phyloP scores from a whole-genome alignment of 192 early-diverging fungal species.

The Oehlia diaphana region DNA sequence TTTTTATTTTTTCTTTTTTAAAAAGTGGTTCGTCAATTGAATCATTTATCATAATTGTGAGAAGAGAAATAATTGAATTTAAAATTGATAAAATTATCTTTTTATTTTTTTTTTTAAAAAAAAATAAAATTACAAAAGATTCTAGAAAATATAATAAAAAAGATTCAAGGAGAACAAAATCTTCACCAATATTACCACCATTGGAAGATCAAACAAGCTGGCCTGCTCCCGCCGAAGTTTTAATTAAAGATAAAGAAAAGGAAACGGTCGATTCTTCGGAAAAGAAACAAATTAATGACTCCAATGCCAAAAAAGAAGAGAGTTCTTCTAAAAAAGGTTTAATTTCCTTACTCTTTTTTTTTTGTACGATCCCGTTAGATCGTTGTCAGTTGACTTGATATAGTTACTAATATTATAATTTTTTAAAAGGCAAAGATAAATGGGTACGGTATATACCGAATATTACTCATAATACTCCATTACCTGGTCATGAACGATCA shows the following conservation, averaged over 20 bases:
- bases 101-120: neutral
- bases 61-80: neutral
- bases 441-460: constrained; percentile 53
- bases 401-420: neutral
- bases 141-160: constrained; percentile 17
- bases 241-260: constrained; percentile 33
- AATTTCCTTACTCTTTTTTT: neutral
- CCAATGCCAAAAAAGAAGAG: constrained; percentile 5
- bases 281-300: constrained; percentile 25
- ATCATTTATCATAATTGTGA: too few species aligned
- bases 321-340: constrained; percentile 27
- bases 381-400: neutral
- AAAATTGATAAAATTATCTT: too few species aligned
- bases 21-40: too few species aligned
- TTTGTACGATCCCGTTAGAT: neutral
- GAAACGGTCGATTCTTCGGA: constrained; percentile 23
- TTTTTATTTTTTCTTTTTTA: too few species aligned
- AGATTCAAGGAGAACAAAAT: constrained; percentile 16
- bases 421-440: constrained; percentile 46
- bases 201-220: constrained; percentile 32
- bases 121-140: neutral
- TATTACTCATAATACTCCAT: constrained; percentile 54
- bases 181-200: constrained; percentile 23
- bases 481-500: constrained; percentile 37
- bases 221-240: constrained; percentile 31